Conservation (phyloP, 805 yeast species). For the Scheffersomyces coipomensis region DNA sequence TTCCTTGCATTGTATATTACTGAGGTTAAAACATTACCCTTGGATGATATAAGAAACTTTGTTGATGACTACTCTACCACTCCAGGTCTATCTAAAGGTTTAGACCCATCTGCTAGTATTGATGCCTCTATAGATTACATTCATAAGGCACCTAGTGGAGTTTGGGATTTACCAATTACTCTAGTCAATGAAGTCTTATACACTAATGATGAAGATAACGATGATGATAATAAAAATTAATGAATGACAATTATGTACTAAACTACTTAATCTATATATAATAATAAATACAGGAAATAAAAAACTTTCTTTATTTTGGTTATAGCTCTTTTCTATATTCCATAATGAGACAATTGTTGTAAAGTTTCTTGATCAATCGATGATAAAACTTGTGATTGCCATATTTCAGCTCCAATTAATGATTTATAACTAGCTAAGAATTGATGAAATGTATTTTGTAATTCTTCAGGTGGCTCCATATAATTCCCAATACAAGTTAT, state of each 20-base stretch:
- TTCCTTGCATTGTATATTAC: slow-evolving; percentile 70
- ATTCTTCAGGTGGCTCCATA: slow-evolving; percentile 46
- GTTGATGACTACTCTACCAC: slow-evolving; percentile 61
- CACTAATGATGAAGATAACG: slow-evolving; percentile 12
- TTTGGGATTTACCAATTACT: slow-evolving; percentile 78
- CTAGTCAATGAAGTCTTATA: slow-evolving; percentile 68
- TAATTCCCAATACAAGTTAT: slow-evolving; percentile 60
- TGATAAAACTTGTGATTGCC: slow-evolving; percentile 28
- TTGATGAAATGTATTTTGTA: slow-evolving; percentile 44
- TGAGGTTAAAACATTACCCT: slow-evolving; percentile 65
- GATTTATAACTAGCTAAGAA: slow-evolving; percentile 45
- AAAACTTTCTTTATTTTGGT: too few relatives aligned
- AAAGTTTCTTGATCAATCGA: slow-evolving; percentile 31
- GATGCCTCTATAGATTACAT: slow-evolving; percentile 35
- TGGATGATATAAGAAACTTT: slow-evolving; percentile 61
- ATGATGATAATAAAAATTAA: background rate
- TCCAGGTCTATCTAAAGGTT: slow-evolving; percentile 13
- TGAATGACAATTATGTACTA: too few relatives aligned
- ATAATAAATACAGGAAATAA: too few relatives aligned
- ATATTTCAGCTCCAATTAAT: slow-evolving; percentile 43
- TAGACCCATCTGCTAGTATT: slow-evolving; percentile 2
- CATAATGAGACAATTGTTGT: slow-evolving; percentile 18
- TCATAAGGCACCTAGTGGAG: slow-evolving; percentile 71
- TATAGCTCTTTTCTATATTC: slow-evolving; percentile 8
- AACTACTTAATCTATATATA: too few relatives aligned